Percentiles rank a stretch among this genome's conserved stretches.
phyloP scores from a whole-genome alignment of 225 moss, liverwort and hornwort genomes.

The Pseudisothecium myosuroides region DNA sequence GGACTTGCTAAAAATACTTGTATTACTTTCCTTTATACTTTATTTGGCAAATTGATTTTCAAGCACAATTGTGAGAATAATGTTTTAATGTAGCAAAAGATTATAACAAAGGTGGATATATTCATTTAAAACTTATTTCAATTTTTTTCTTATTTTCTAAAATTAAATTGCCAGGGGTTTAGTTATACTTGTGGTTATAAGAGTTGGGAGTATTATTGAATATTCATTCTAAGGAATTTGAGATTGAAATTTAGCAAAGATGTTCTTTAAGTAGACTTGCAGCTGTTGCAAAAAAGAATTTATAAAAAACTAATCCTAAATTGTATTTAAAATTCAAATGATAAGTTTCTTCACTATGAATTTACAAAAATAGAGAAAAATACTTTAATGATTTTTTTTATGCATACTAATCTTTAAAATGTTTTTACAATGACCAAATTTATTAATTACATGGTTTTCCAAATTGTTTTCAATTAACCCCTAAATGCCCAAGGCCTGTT shows the following conservation, averaged over 20 bases:
- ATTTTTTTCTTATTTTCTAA: not conserved
- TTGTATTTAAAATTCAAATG: not conserved
- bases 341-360: not conserved
- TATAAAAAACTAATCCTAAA: not conserved
- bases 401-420: too few relatives aligned
- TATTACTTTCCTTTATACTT: too few relatives aligned
- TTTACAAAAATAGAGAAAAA: too few relatives aligned
- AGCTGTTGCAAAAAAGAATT: not conserved
- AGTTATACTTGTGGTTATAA: not conserved
- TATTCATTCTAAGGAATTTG: not conserved
- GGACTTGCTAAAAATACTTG: too few relatives aligned
- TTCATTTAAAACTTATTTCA: not conserved
- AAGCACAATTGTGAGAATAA: too few relatives aligned
- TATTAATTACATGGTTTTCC: not conserved
- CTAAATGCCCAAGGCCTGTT: too few relatives aligned
- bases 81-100: too few relatives aligned
- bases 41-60: too few relatives aligned
- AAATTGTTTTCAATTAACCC: not conserved
- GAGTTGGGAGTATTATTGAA: not conserved
- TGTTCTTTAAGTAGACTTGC: not conserved
- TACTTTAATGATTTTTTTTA: too few relatives aligned
- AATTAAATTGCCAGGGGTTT: not conserved
- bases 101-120: too few relatives aligned
- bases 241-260: fast-evolving
- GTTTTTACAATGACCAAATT: too few relatives aligned